Conservation (phyloP, 768 basidiomycete species). For the Sporobolomyces pararoseus region DNA sequence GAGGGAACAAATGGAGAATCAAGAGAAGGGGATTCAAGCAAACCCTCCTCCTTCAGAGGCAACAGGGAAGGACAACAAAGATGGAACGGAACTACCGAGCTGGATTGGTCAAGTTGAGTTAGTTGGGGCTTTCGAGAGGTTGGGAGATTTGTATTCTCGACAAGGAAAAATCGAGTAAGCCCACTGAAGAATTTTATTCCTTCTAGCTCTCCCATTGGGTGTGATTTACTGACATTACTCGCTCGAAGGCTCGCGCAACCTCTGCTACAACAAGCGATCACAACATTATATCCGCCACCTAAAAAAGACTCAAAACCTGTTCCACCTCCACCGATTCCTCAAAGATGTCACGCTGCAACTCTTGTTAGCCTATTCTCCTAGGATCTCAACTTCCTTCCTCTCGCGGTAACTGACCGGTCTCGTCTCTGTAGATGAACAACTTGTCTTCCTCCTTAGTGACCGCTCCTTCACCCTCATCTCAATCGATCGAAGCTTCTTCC, state of each 20-base stretch:
- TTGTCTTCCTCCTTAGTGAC: constrained; percentile 38
- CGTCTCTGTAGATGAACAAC: constrained; percentile 40
- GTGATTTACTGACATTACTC: neutral
- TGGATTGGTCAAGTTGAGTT: constrained; percentile 35
- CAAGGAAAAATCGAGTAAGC: constrained; percentile 32
- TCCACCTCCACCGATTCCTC: constrained; percentile 22
- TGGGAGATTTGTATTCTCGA: constrained; percentile 38
- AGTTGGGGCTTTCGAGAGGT: constrained; percentile 35
- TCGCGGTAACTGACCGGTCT: neutral
- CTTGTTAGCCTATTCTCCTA: constrained; percentile 25
- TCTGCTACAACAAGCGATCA: constrained; percentile 37
- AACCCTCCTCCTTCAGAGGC: neutral
- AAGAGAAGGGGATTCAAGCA: neutral
- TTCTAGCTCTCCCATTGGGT: neutral
- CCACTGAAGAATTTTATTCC: no score
- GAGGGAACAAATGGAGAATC: neutral
- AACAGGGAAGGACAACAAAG: neutral
- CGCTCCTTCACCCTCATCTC: constrained; percentile 13
- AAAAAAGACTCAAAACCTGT: constrained; percentile 12
- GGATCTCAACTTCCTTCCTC: no score
- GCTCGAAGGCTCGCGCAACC: constrained; percentile 34
- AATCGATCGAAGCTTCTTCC: constrained; percentile 22
- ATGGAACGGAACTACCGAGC: constrained; percentile 10
- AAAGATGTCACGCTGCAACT: constrained; percentile 39
- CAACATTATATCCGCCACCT: constrained; percentile 34